phyloP scores from a whole-genome alignment of 2,329 filamentous ascomycete genomes.

The Hymenotorrendiella dingleyae region DNA sequence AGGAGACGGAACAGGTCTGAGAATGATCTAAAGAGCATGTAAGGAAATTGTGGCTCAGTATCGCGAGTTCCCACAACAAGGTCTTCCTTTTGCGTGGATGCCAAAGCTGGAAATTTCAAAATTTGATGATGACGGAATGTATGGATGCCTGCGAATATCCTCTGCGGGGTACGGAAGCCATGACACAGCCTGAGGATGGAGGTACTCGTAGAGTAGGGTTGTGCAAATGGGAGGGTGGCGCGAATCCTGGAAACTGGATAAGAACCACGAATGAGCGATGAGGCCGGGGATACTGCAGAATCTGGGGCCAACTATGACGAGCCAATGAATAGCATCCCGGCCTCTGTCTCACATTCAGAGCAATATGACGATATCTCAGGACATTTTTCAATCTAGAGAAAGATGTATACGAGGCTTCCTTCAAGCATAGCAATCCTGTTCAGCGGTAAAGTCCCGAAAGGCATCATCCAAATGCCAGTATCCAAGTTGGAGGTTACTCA shows the following conservation, averaged over 20 bases:
- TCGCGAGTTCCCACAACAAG: not conserved
- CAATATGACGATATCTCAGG: too few species aligned
- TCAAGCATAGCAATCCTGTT: too few species aligned
- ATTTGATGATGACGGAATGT: slow-evolving; percentile 9
- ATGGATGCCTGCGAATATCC: not conserved
- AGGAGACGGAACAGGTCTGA: slow-evolving; percentile 2
- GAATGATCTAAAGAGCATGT: slow-evolving; percentile 3
- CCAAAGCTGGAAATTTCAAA: not conserved
- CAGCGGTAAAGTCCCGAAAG: too few species aligned
- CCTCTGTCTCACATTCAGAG: too few species aligned
- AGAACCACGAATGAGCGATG: not conserved
- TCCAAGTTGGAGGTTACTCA: too few species aligned
- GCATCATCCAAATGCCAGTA: too few species aligned
- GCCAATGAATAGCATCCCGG: not conserved
- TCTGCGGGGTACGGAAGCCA: slow-evolving; percentile 3
- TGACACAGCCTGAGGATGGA: slow-evolving; percentile 8
- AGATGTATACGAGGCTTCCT: too few species aligned
- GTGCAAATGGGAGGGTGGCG: slow-evolving; percentile 7
- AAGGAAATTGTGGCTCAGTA: slow-evolving; percentile 1
- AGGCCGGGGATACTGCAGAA: slow-evolving; percentile 4
- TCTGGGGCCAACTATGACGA: slow-evolving; percentile 1
- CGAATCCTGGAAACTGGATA: slow-evolving; percentile 5
- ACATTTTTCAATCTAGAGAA: too few species aligned
- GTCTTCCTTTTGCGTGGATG: not conserved
- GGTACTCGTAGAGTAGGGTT: not conserved